Percentiles rank a stretch among this genome's conserved stretches.
Evolutionary conservation across 768 basidiomycete genomes (phyloP).

Genomic region (Hypsizygus marmoreus): DNA sequence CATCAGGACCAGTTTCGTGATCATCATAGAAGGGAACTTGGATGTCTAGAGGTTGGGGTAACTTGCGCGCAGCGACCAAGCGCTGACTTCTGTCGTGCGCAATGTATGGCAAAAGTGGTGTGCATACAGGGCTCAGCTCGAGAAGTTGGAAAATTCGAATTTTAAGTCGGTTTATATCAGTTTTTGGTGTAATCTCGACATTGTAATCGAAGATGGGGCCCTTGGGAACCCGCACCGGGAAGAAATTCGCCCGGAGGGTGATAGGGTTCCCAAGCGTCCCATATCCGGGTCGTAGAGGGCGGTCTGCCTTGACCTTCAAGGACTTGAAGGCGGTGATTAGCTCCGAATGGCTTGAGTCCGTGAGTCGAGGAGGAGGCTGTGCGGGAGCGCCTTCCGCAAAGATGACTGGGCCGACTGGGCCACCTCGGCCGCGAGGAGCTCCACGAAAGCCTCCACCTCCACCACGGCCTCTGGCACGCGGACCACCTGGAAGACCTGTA

Average conservation of each 20-base stretch:
- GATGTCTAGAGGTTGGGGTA: slow-evolving; percentile 48
- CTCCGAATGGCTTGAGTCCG: slow-evolving; percentile 31
- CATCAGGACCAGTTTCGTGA: slow-evolving; percentile 33
- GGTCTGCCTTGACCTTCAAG: slow-evolving; percentile 30
- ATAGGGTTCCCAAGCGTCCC: slow-evolving; percentile 52
- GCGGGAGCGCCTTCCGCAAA: slow-evolving; percentile 38
- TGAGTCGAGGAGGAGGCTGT: slow-evolving; percentile 36
- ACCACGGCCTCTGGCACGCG: slow-evolving; percentile 16
- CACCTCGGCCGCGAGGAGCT: slow-evolving; percentile 23
- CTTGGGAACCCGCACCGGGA: slow-evolving; percentile 50
- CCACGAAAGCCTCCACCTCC: slow-evolving; percentile 27
- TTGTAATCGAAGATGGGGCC: slow-evolving; percentile 56
- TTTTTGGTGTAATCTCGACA: slow-evolving; percentile 51
- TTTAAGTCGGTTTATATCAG: slow-evolving; percentile 45
- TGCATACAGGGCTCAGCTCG: slow-evolving; percentile 39
- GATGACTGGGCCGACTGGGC: slow-evolving; percentile 34
- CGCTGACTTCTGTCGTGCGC: slow-evolving; percentile 55
- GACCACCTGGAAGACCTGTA: slow-evolving; percentile 23
- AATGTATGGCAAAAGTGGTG: slow-evolving; percentile 40
- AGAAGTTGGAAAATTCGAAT: slow-evolving; percentile 57
- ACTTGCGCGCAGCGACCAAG: slow-evolving; percentile 43
- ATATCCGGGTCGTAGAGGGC: slow-evolving; percentile 58
- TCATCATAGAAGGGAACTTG: slow-evolving; percentile 44
- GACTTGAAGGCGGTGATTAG: slow-evolving; percentile 42
- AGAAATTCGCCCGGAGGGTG: slow-evolving; percentile 64